phyloP scores from a whole-genome alignment of 805 yeast genomes.

The Cyberlindnera xishuangbannaensis region DNA sequence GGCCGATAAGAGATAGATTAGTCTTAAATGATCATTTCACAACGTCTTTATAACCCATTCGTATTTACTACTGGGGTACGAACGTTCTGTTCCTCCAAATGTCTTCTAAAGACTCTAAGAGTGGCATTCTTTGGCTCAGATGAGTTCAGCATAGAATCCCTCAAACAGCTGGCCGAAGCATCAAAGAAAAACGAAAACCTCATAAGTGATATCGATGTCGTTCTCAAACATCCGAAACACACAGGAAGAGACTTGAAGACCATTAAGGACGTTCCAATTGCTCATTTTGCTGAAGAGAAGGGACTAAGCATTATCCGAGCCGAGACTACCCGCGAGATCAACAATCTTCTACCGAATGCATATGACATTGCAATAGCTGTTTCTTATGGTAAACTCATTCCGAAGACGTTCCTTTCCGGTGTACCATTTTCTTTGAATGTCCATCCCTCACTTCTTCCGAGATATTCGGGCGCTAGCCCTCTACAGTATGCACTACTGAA shows the following conservation, averaged over 20 bases:
- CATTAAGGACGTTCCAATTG: slow-evolving; percentile 50
- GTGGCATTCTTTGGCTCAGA: slow-evolving; percentile 81
- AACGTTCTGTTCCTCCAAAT: background rate
- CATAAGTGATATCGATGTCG: slow-evolving; percentile 44
- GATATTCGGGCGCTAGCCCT: slow-evolving; percentile 85
- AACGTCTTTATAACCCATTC: background rate
- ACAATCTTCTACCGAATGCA: slow-evolving; percentile 20
- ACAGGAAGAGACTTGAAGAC: slow-evolving; percentile 52
- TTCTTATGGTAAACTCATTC: slow-evolving; percentile 82
- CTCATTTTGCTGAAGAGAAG: slow-evolving; percentile 30
- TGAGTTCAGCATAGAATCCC: slow-evolving; percentile 53
- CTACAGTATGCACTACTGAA: slow-evolving; percentile 72
- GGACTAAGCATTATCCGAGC: slow-evolving; percentile 42
- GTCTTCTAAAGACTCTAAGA: slow-evolving; percentile 6
- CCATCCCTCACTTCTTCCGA: slow-evolving; percentile 87
- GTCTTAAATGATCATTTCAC: background rate
- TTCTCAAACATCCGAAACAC: slow-evolving; percentile 57
- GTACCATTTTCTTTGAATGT: slow-evolving; percentile 70
- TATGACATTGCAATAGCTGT: slow-evolving; percentile 82
- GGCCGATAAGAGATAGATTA: too few species aligned
- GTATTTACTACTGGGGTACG: background rate
- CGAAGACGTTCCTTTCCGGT: slow-evolving; percentile 44
- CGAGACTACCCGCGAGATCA: slow-evolving; percentile 40
- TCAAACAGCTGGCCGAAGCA: slow-evolving; percentile 33
- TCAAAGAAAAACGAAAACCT: slow-evolving; percentile 13